phyloP scores from a whole-genome alignment of 352 stramenopile genomes.

The Globisporangium nunn region DNA sequence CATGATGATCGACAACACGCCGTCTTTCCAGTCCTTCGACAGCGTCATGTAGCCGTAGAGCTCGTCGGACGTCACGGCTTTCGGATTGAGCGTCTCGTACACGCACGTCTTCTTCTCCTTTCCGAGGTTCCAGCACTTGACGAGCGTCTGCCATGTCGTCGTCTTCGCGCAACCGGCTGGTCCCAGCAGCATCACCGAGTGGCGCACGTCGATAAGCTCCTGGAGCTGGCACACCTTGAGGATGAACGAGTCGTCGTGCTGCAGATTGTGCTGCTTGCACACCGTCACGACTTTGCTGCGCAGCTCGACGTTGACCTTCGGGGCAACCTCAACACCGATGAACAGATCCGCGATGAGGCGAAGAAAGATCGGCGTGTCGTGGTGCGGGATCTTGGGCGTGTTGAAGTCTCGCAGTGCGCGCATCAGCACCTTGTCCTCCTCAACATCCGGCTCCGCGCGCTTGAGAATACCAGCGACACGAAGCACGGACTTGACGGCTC shows the following conservation, averaged over 20 bases:
- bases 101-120: constrained; percentile 88
- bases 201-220: constrained; percentile 83
- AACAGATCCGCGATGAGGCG: constrained; percentile 84
- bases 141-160: constrained; percentile 79
- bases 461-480: constrained; percentile 84
- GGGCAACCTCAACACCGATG: constrained; percentile 91
- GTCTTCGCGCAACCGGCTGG: constrained; percentile 81
- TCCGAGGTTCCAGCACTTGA: constrained; percentile 83
- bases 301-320: constrained; percentile 91
- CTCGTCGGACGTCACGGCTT: constrained; percentile 87
- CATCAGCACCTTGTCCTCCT: constrained; percentile 87
- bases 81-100: constrained; percentile 86
- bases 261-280: constrained; percentile 83
- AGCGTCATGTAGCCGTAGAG: constrained; percentile 92
- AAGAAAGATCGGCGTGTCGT: constrained; percentile 86
- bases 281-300: constrained; percentile 90
- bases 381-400: constrained; percentile 82
- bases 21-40: constrained; percentile 88
- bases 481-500: constrained; percentile 85
- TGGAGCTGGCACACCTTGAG: constrained; percentile 85
- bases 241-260: constrained; percentile 83
- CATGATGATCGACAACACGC: constrained; percentile 88
- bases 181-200: constrained; percentile 84
- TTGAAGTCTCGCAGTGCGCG: constrained; percentile 82
- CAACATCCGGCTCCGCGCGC: constrained; percentile 68